Conservation (phyloP, 2,329 filamentous ascomycete species). For the Lasiodiplodia citricola region DNA sequence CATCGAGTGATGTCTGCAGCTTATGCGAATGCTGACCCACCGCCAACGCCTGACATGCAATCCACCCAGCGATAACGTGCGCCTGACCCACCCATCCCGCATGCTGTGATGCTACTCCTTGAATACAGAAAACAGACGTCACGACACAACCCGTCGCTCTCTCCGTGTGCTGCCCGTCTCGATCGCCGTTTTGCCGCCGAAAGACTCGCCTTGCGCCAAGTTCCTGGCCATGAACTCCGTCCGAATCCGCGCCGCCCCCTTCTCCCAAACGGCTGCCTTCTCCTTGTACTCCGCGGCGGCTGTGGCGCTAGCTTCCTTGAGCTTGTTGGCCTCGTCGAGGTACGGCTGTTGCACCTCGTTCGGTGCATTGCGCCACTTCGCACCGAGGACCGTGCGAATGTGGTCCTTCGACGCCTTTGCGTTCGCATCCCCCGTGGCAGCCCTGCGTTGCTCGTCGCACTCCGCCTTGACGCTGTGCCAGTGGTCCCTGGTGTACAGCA, state of each 20-base stretch:
- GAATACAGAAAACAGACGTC: constrained; percentile 7
- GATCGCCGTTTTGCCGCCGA: constrained; percentile 45
- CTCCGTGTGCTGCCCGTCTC: constrained; percentile 44
- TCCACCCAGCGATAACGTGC: not conserved
- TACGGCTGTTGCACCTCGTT: constrained; percentile 77
- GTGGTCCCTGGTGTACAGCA: constrained; percentile 82
- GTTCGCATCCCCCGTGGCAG: constrained; percentile 67
- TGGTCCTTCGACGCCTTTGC: constrained; percentile 73
- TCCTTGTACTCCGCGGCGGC: constrained; percentile 65
- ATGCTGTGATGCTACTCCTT: constrained; percentile 5
- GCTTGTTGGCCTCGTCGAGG: constrained; percentile 72
- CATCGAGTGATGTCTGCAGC: not conserved
- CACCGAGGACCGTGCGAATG: constrained; percentile 82
- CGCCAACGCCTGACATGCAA: constrained; percentile 14
- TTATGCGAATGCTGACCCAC: not conserved
- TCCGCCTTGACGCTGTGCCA: constrained; percentile 67
- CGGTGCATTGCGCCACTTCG: constrained; percentile 84
- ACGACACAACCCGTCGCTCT: constrained; percentile 36
- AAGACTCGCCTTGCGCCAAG: constrained; percentile 30
- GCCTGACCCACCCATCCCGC: constrained; percentile 3
- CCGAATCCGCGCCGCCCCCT: constrained; percentile 59
- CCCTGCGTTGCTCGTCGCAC: constrained; percentile 70
- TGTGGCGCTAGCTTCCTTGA: constrained; percentile 69
- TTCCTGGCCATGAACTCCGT: constrained; percentile 44
- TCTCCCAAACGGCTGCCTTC: constrained; percentile 74